Evolutionary conservation across 768 basidiomycete genomes (phyloP), one percentile per base, ranked within the genome.

Genomic region (Lenzites betulinus): DNA sequence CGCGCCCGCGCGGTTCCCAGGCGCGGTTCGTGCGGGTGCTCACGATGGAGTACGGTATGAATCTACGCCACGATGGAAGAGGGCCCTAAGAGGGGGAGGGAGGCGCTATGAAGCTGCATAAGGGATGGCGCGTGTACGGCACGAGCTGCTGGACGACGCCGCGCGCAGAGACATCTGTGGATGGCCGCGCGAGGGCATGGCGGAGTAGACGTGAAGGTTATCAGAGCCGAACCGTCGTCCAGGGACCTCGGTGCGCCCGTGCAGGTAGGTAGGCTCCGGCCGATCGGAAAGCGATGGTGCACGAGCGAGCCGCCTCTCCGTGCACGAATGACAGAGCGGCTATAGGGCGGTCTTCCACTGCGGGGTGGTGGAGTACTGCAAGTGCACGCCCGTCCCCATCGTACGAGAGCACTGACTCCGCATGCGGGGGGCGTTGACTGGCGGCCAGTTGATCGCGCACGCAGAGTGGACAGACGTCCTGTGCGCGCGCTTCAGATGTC

Each of bases 151-250:
- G 25, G 25, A 30, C 22, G 33, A 33, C 26, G 35, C 25, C 28
- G 39, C n/a, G 39, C n/a, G 26, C 16, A 28, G n/a, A 20, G 13
- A 39, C 35, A 16, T 39, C 38, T 15, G 25, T 38, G 15, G 43
- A 18, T 15, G 20, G 42, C 43, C 38, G 47, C 55, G 47, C 47
- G 26, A 39, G 28, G 18, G 25, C 25, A 44, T 43, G 43, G 47
- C 47, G 33, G 53, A 51, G 54, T 26, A 47, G 43, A 51, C 35
- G 54, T 43, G 38, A 50, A 54, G 59, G 44, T 55, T 55, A 61
- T 51, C 59, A 46, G 22, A 25, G 28, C 59, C 28, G 18, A 39
- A 55, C 50, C 23, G 46, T 20, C n/a, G 11, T 20, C 26, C n/a
- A 50, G 59, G 52, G 36, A 28, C 46, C 26, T 26, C 20, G 30